Evolutionary conservation across 164 flowering plant genomes (phyloP).

Genomic region (Stephania japonica): DNA sequence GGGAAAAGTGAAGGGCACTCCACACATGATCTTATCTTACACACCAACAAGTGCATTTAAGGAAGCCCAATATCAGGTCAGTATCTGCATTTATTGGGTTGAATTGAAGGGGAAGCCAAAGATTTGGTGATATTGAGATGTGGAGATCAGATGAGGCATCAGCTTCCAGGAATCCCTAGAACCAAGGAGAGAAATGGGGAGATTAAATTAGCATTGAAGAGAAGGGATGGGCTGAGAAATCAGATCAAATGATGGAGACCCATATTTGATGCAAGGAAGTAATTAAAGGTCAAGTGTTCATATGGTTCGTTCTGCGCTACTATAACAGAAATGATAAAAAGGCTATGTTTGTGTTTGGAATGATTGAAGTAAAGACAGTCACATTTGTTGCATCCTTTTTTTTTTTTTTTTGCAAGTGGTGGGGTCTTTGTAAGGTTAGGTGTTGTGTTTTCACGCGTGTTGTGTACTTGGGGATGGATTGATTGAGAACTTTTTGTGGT

Average conservation of each 20-base stretch:
- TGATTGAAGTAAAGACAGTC: neutral
- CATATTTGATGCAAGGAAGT: conserved; percentile 1
- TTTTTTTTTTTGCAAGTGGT: neutral
- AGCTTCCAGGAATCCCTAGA: conserved; percentile 15
- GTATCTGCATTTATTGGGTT: conserved; percentile 11
- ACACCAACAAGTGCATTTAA: conserved; percentile 12
- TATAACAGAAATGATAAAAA: too few relatives aligned
- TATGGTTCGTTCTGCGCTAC: too few relatives aligned
- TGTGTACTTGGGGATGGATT: too few relatives aligned
- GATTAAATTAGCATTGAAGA: conserved; percentile 18
- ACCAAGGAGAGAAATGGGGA: conserved; percentile 26
- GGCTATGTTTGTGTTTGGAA: neutral
- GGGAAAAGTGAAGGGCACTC: conserved; percentile 8
- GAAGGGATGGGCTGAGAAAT: conserved; percentile 11
- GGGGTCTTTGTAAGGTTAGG: neutral
- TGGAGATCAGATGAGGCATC: conserved; percentile 9
- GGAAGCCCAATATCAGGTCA: conserved; percentile 13
- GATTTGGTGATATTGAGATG: conserved; percentile 6
- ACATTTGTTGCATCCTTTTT: neutral
- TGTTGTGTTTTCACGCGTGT: neutral
- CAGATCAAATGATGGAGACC: conserved; percentile 17
- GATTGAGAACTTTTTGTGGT: neutral
- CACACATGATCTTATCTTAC: conserved; percentile 1
- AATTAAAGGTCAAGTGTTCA: too few relatives aligned
- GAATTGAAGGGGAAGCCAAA: neutral